phyloP scores from a whole-genome alignment of 1,284 basidiomycete species.

The Stygiomarasmius scandens region DNA sequence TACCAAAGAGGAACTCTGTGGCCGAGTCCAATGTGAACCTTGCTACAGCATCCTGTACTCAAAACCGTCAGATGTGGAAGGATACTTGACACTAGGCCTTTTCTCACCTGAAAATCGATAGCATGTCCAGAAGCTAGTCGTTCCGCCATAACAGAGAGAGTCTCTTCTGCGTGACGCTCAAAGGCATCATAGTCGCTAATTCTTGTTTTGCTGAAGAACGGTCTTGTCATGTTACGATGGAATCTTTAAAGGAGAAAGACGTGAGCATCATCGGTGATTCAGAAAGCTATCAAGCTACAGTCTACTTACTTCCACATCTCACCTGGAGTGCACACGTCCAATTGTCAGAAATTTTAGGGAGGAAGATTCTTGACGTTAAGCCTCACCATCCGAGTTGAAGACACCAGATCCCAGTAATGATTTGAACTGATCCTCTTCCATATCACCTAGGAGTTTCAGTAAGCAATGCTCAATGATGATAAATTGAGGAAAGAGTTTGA shows the following conservation, averaged over 20 bases:
- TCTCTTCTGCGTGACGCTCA: slow-evolving; percentile 41
- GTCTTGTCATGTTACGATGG: slow-evolving; percentile 52
- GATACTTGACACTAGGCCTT: not conserved
- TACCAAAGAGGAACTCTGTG: slow-evolving; percentile 41
- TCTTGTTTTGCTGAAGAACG: slow-evolving; percentile 51
- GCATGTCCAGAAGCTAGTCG: slow-evolving; percentile 43
- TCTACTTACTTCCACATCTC: slow-evolving; percentile 41
- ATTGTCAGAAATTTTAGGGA: not conserved
- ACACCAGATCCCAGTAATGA: slow-evolving; percentile 48
- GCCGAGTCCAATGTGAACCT: slow-evolving; percentile 49
- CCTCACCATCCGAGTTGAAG: slow-evolving; percentile 41
- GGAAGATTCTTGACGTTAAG: not conserved
- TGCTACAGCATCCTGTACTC: slow-evolving; percentile 37
- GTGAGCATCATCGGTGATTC: not conserved
- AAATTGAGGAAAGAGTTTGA: not conserved
- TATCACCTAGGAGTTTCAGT: not conserved
- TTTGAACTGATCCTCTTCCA: slow-evolving; percentile 23
- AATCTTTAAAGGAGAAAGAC: slow-evolving; percentile 30
- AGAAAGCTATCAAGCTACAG: too few relatives aligned
- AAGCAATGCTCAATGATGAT: not conserved
- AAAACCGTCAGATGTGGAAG: not conserved
- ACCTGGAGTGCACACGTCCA: slow-evolving; percentile 18
- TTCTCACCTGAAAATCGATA: slow-evolving; percentile 40
- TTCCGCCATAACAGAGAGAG: slow-evolving; percentile 38
- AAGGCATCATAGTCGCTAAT: slow-evolving; percentile 56